phyloP scores from a whole-genome alignment of 106 monocot genomes.

The Dioscorea alata region DNA sequence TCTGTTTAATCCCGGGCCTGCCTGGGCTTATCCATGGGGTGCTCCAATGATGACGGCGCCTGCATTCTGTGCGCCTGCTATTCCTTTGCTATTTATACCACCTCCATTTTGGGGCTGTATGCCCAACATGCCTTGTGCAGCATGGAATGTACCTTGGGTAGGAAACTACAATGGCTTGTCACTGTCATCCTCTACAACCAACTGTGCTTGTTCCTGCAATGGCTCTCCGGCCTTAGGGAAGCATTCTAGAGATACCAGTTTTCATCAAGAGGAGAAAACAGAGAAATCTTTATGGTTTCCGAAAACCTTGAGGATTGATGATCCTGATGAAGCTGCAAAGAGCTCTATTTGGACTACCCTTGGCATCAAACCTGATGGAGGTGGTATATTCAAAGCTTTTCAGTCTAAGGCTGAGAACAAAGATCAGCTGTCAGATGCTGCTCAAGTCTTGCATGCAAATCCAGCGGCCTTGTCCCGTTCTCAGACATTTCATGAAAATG shows the following conservation, averaged over 20 bases:
- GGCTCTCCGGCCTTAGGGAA: constrained; percentile 70
- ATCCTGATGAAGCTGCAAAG: constrained; percentile 86
- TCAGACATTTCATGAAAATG: constrained; percentile 69
- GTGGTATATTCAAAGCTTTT: constrained; percentile 55
- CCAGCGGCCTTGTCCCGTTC: constrained; percentile 88
- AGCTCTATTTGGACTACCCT: constrained; percentile 87
- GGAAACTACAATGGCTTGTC: constrained; percentile 23
- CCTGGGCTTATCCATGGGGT: constrained; percentile 63
- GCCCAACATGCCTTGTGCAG: constrained; percentile 17
- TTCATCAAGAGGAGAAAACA: constrained; percentile 35
- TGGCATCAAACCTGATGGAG: constrained; percentile 64
- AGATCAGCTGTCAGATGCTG: constrained; percentile 13
- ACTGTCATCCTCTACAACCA: constrained; percentile 44
- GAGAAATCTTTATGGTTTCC: constrained; percentile 83
- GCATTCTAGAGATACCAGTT: constrained; percentile 61
- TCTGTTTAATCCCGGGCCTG: constrained; percentile 53
- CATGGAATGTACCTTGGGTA: constrained; percentile 23
- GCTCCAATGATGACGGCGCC: constrained; percentile 40
- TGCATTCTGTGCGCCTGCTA: constrained; percentile 35
- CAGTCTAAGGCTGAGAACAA: constrained; percentile 24
- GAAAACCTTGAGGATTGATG: constrained; percentile 78
- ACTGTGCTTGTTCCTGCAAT: constrained; percentile 40
- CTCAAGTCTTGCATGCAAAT: constrained; percentile 57
- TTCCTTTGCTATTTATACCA: constrained; percentile 22
- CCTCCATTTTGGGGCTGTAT: constrained; percentile 32